Percentiles rank a stretch among this genome's conserved stretches.
phyloP scores from a whole-genome alignment of 305 asterid species.

The Withania somnifera region DNA sequence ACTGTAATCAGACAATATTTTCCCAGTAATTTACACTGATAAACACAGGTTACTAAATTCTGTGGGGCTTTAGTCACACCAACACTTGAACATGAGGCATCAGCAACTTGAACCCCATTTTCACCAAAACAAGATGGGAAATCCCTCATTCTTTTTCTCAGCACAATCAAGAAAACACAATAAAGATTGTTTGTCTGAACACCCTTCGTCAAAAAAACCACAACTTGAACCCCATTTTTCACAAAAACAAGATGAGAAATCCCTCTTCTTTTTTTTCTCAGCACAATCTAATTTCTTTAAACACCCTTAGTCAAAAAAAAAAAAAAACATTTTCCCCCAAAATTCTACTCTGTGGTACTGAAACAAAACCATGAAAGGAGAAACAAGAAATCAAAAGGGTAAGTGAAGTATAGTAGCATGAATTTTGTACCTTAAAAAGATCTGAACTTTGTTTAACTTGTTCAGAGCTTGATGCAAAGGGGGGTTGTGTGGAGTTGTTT shows the following conservation, averaged over 20 bases:
- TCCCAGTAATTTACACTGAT: constrained; percentile 57
- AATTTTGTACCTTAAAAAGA: constrained; percentile 1
- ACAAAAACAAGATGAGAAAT: constrained; percentile 86
- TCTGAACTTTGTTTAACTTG: background rate
- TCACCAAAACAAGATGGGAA: constrained; percentile 94
- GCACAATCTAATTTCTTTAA: constrained; percentile 18
- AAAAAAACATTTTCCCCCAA: background rate
- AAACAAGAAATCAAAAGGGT: constrained; percentile 11
- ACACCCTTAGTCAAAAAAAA: background rate
- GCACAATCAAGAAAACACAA: constrained; percentile 6
- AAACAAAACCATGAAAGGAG: background rate
- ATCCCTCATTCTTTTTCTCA: constrained; percentile 53
- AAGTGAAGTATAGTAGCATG: constrained; percentile 24
- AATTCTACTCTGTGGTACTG: background rate
- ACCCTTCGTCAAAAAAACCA: background rate
- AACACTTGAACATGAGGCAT: constrained; percentile 64
- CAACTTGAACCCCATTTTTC: constrained; percentile 93
- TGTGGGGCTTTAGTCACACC: constrained; percentile 43
- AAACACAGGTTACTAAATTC: constrained; percentile 57
- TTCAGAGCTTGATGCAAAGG: background rate
- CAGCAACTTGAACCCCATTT: constrained; percentile 92
- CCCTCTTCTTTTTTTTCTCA: constrained; percentile 34
- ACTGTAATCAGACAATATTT: constrained; percentile 54
- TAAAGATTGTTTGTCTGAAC: constrained; percentile 19
- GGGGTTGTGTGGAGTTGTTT: background rate